Evolutionary conservation across 345 rosid genomes (phyloP).

Genomic region (Eucalyptus tenuipes): DNA sequence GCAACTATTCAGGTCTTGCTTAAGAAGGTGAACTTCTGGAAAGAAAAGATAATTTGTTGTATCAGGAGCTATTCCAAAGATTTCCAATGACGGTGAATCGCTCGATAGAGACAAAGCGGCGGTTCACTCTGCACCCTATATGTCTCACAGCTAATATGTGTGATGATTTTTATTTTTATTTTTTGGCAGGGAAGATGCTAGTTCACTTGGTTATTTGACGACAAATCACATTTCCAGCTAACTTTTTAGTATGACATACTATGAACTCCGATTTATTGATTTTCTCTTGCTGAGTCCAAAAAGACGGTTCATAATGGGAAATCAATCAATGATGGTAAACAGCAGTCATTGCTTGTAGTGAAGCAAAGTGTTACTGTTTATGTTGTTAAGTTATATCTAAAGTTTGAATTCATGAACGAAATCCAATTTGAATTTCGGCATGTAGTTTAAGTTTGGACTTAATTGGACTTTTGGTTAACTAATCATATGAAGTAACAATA

Average conservation of each 20-base stretch:
- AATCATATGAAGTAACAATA: not conserved
- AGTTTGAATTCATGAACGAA: not conserved
- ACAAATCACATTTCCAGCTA: too few species aligned
- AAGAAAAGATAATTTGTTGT: not conserved
- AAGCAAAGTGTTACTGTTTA: not conserved
- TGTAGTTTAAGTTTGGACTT: not conserved
- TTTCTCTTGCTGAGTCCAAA: not conserved
- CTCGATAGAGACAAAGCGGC: not conserved
- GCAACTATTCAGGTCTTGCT: not conserved
- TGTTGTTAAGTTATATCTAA: too few species aligned
- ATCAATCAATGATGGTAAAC: not conserved
- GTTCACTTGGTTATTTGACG: not conserved
- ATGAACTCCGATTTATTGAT: not conserved
- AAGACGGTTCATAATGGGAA: not conserved
- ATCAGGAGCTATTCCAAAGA: not conserved
- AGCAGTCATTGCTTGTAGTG: not conserved
- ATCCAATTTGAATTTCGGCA: fast-evolving
- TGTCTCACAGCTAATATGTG: too few species aligned
- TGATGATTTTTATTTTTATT: too few species aligned
- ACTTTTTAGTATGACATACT: not conserved
- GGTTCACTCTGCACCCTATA: not conserved
- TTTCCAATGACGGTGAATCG: not conserved
- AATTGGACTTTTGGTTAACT: not conserved
- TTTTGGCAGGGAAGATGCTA: too few species aligned
- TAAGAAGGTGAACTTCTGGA: not conserved